Conservation (phyloP, 805 yeast species). For the Pichia phayaonensis region DNA sequence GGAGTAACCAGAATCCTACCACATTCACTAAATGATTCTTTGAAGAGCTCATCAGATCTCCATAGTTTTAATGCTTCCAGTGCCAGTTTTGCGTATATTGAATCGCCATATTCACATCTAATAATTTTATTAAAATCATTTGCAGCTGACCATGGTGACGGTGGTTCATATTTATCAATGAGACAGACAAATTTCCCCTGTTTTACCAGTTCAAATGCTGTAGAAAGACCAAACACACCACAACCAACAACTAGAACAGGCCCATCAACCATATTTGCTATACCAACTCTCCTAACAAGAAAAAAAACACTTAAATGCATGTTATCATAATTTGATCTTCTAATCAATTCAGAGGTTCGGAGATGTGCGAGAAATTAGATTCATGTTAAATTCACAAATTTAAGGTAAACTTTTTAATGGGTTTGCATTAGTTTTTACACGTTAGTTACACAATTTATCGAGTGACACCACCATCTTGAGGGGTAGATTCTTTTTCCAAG, state of each 20-base stretch:
- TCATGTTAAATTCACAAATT: too few relatives aligned
- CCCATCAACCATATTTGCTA: constrained; percentile 1
- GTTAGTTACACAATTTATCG: neutral
- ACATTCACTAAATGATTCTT: constrained; percentile 29
- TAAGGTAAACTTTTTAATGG: neutral
- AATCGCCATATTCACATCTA: constrained; percentile 38
- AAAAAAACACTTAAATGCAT: too few relatives aligned
- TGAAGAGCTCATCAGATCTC: constrained; percentile 28
- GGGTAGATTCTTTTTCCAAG: constrained; percentile 61
- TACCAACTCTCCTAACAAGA: too few relatives aligned
- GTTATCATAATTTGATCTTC: too few relatives aligned
- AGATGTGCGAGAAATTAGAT: neutral
- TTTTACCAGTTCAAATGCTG: constrained; percentile 30
- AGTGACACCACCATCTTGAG: constrained; percentile 6
- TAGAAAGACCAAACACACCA: constrained; percentile 40
- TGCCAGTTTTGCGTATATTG: constrained; percentile 32
- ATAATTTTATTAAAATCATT: constrained; percentile 42
- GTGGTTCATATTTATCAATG: constrained; percentile 34
- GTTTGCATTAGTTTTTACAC: neutral
- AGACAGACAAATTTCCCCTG: constrained; percentile 24
- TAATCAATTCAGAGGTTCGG: neutral
- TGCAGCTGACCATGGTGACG: constrained; percentile 41
- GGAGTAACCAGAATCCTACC: constrained; percentile 36
- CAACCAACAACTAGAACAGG: constrained; percentile 24
- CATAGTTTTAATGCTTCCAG: constrained; percentile 37